Conservation (phyloP, 2,329 filamentous ascomycete genomes). For the Aureobasidium sp. region DNA sequence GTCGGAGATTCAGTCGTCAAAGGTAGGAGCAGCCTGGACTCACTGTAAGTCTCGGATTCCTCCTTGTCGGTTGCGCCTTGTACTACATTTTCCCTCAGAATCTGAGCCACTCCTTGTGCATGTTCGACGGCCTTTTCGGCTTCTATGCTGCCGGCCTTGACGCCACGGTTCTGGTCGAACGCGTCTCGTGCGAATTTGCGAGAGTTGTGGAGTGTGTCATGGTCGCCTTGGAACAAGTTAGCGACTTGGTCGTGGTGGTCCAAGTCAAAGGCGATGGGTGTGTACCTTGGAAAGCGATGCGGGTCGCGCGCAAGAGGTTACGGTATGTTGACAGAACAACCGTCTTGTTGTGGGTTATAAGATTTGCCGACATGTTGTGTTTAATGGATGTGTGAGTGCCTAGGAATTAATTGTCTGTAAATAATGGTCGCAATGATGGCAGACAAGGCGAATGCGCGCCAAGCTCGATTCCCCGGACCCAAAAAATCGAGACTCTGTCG, state of each 20-base stretch:
- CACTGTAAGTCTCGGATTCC: constrained; percentile 16
- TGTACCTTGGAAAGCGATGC: constrained; percentile 75
- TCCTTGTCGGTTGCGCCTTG: constrained; percentile 51
- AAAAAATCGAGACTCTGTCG: constrained; percentile 10
- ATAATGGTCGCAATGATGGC: neutral
- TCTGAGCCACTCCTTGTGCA: constrained; percentile 73
- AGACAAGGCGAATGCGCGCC: neutral
- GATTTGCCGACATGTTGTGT: neutral
- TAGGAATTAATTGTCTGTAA: neutral
- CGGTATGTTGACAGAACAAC: constrained; percentile 75
- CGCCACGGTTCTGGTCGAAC: constrained; percentile 62
- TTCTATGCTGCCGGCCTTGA: constrained; percentile 53
- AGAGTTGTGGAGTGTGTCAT: constrained; percentile 61
- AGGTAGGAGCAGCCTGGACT: constrained; percentile 3
- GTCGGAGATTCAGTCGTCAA: constrained; percentile 25
- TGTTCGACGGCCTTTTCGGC: constrained; percentile 62
- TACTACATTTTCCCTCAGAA: constrained; percentile 78
- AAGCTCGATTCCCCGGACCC: neutral
- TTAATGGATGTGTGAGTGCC: too few species aligned
- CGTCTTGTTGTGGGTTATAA: constrained; percentile 22
- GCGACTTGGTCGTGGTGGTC: neutral
- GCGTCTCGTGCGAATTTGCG: constrained; percentile 62
- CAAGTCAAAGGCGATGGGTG: constrained; percentile 10
- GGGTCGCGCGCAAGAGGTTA: constrained; percentile 70
- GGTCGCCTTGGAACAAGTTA: constrained; percentile 54